These are phyloP conservation scores for Amauroascus niger DNA, from an alignment of 2,329 filamentous ascomycete species.

Conservation along the genomic window DNA sequence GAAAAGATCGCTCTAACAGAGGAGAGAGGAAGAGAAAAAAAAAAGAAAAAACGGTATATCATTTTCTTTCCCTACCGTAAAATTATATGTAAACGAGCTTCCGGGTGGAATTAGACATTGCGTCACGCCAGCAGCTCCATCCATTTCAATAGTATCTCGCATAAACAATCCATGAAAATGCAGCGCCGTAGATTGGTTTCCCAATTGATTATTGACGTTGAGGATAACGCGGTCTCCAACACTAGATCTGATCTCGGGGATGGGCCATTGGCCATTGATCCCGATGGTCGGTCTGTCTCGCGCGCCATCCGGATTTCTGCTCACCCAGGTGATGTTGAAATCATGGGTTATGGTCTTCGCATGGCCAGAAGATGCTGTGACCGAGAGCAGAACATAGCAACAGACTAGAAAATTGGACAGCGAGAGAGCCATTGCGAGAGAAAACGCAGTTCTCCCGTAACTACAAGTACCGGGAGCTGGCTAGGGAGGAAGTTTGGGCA, in stretches of 20 bases:
- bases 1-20: no score
- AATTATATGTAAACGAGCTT: slow-evolving; percentile 24
- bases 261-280: slow-evolving; percentile 13
- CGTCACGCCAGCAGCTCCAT: slow-evolving; percentile 24
- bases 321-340: slow-evolving; percentile 14
- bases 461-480: no score
- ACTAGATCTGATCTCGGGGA: slow-evolving; percentile 10
- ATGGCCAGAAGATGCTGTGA: neutral
- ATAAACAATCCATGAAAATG: slow-evolving; percentile 59
- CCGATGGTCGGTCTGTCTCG: slow-evolving; percentile 12
- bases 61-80: neutral
- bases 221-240: slow-evolving; percentile 11
- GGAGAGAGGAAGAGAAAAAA: no score
- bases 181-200: slow-evolving; percentile 19
- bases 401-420: slow-evolving; percentile 4
- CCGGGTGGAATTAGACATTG: slow-evolving; percentile 32
- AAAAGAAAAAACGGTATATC: neutral
- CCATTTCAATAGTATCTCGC: slow-evolving; percentile 42
- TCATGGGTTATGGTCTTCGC: slow-evolving; percentile 12
- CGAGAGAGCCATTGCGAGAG: neutral
- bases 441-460: neutral
- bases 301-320: slow-evolving; percentile 8
- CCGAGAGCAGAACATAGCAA: neutral
- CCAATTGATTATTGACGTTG: slow-evolving; percentile 9
- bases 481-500: neutral